phyloP scores from a whole-genome alignment of 2,329 filamentous ascomycete genomes.

The Pseudogymnoascus sp. region DNA sequence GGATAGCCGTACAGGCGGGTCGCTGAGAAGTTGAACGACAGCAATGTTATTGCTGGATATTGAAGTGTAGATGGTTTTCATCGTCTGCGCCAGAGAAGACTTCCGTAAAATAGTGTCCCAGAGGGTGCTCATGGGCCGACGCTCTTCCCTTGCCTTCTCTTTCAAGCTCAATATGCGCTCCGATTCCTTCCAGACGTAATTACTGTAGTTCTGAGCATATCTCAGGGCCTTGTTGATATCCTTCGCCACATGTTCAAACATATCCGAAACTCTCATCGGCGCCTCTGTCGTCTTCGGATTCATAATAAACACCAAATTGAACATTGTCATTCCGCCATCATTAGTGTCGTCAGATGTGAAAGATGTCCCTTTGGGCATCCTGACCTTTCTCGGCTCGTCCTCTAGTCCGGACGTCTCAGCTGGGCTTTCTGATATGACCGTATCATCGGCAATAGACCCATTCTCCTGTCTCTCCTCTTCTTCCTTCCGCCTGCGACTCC shows the following conservation, averaged over 20 bases:
- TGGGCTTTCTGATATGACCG: constrained; percentile 14
- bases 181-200: constrained; percentile 88
- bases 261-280: constrained; percentile 61
- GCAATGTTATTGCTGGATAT: constrained; percentile 83
- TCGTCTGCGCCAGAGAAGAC: constrained; percentile 74
- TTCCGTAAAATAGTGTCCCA: constrained; percentile 65
- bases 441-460: constrained; percentile 13
- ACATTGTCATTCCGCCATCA: constrained; percentile 71
- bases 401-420: background rate
- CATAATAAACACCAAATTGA: constrained; percentile 90
- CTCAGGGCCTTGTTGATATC: constrained; percentile 90
- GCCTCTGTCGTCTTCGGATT: constrained; percentile 73
- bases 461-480: constrained; percentile 22
- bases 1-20: constrained; percentile 52
- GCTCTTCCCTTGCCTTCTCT: constrained; percentile 68
- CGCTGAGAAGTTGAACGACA: constrained; percentile 63
- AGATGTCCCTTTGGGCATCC: constrained; percentile 19
- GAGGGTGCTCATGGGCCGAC: constrained; percentile 47
- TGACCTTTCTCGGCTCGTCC: constrained; percentile 22
- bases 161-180: constrained; percentile 76
- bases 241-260: constrained; percentile 84
- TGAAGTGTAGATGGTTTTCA: constrained; percentile 73
- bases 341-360: constrained; percentile 22
- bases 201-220: constrained; percentile 81
- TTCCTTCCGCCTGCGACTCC: constrained; percentile 30